phyloP scores from a whole-genome alignment of 176 grass and related monocot genomes.

The Elymus sibiricus region DNA sequence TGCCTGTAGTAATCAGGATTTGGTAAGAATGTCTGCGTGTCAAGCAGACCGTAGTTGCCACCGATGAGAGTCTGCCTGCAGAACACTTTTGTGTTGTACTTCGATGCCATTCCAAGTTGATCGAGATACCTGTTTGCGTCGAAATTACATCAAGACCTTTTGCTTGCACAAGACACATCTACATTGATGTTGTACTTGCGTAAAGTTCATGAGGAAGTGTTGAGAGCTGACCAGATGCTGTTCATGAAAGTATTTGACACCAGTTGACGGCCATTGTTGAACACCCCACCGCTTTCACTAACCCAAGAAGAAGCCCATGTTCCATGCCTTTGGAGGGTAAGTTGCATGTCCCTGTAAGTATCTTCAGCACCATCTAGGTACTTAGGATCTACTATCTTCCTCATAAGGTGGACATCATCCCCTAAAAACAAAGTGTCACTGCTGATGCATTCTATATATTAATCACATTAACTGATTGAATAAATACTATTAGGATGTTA shows the following conservation, averaged over 20 bases:
- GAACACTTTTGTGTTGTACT: slow-evolving; percentile 71
- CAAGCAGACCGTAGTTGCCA: slow-evolving; percentile 72
- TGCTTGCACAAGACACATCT: background rate
- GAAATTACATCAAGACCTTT: background rate
- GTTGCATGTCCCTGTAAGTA: slow-evolving; percentile 63
- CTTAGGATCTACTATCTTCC: slow-evolving; percentile 60
- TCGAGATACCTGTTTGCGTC: slow-evolving; percentile 59
- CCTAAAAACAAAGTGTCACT: slow-evolving; percentile 27
- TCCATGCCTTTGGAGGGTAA: slow-evolving; percentile 69
- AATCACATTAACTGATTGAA: background rate
- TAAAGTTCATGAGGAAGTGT: background rate
- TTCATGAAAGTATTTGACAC: slow-evolving; percentile 76
- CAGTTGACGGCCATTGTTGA: slow-evolving; percentile 56
- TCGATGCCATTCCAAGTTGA: slow-evolving; percentile 78
- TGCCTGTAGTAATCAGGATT: slow-evolving; percentile 86
- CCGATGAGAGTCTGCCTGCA: slow-evolving; percentile 79
- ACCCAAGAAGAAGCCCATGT: slow-evolving; percentile 71
- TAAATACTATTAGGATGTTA: background rate
- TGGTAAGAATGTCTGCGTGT: slow-evolving; percentile 60
- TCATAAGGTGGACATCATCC: slow-evolving; percentile 51
- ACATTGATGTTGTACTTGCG: background rate
- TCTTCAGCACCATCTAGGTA: slow-evolving; percentile 52
- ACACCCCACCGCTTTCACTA: slow-evolving; percentile 72
- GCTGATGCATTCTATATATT: slow-evolving; percentile 1
- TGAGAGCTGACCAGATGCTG: slow-evolving; percentile 56